Conservation (phyloP, 139 green algal genomes). For the Asterochloris sp. region DNA sequence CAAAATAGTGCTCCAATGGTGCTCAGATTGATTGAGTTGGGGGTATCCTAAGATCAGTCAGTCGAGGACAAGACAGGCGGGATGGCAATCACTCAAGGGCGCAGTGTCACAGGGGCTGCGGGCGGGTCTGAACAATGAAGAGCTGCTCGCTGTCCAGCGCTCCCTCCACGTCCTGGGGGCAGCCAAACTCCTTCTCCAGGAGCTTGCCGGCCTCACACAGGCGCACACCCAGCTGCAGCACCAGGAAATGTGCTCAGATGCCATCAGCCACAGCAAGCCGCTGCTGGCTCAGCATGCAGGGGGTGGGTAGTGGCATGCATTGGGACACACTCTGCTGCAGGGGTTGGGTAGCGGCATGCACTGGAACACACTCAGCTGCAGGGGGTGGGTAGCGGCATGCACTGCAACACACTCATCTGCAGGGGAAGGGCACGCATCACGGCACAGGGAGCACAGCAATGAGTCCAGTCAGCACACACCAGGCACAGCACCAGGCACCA, state of each 20-base stretch:
- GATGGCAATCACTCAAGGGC: no score
- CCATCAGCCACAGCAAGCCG: not conserved
- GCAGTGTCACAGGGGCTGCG: conserved; percentile 65
- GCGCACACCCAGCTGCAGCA: conserved; percentile 30
- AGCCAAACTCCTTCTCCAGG: conserved; percentile 68
- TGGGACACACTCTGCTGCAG: not conserved
- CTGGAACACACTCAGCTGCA: not conserved
- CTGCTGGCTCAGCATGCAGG: not conserved
- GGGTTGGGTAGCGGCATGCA: not conserved
- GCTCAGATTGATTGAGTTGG: no score
- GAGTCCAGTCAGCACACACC: not conserved
- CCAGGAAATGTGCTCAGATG: not conserved
- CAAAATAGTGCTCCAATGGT: no score
- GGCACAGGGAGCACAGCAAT: no score
- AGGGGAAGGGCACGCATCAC: no score
- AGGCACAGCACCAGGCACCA: not conserved
- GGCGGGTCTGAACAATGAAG: conserved; percentile 90
- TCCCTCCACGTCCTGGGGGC: conserved; percentile 92
- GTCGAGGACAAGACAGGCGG: no score
- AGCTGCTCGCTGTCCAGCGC: conserved; percentile 63
- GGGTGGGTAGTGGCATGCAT: not conserved
- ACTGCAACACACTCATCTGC: not conserved
- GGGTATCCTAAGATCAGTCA: no score
- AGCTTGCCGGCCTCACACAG: conserved; percentile 54
- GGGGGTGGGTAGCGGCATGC: not conserved